phyloP scores from a whole-genome alignment of 1,284 basidiomycete genomes.

The Cutaneotrichosporon cavernicola region DNA sequence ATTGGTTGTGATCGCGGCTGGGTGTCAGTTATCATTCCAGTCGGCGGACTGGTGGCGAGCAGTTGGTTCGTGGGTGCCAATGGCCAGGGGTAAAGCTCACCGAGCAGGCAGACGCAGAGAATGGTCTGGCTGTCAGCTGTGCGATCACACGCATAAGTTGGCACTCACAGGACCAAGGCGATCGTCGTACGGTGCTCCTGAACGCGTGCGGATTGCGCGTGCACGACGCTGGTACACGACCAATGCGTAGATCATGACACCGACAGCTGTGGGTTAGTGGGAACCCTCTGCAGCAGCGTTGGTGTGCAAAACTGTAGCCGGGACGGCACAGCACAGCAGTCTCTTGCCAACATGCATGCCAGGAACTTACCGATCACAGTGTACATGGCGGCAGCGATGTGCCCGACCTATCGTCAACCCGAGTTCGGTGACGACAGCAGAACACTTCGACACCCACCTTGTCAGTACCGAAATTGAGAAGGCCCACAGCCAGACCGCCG shows the following conservation, averaged over 20 bases:
- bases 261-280: conserved; percentile 67
- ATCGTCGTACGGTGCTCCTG: conserved; percentile 95
- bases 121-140: conserved; percentile 63
- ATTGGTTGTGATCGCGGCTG: conserved; percentile 84
- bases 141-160: background rate
- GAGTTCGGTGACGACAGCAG: background rate
- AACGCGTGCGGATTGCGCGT: conserved; percentile 83
- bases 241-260: conserved; percentile 93
- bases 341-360: background rate
- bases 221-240: conserved; percentile 97
- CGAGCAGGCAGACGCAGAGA: conserved; percentile 76
- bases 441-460: conserved; percentile 59
- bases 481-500: conserved; percentile 88
- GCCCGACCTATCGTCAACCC: conserved; percentile 41
- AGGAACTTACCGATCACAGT: conserved; percentile 50
- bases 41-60: background rate
- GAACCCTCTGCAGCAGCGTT: background rate
- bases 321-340: background rate
- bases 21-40: conserved; percentile 15
- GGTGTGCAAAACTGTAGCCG: no score
- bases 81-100: conserved; percentile 56
- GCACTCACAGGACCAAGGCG: conserved; percentile 72
- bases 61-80: background rate
- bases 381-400: conserved; percentile 54
- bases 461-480: conserved; percentile 88